phyloP scores from a whole-genome alignment of 345 rosid genomes.

The Hibiscus trionum region DNA sequence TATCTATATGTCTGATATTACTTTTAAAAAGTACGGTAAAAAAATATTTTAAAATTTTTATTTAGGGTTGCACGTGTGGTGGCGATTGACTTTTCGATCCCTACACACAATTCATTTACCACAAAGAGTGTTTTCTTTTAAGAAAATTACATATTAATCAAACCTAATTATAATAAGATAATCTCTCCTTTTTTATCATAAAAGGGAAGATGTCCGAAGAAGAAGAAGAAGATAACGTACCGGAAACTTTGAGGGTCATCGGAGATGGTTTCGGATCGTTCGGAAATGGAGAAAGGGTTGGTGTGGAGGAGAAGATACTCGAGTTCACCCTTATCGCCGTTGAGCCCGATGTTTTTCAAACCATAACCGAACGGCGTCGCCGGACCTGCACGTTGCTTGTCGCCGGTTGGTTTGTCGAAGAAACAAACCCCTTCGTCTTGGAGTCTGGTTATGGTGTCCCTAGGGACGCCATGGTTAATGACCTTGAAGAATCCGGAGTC shows the following conservation, averaged over 20 bases:
- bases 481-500: conserved; percentile 65
- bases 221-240: conserved; percentile 24
- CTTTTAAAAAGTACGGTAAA: too few relatives aligned
- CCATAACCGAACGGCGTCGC: conserved; percentile 93
- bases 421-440: conserved; percentile 53
- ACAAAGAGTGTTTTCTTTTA: too few relatives aligned
- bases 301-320: conserved; percentile 82
- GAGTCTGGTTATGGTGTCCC: conserved; percentile 32
- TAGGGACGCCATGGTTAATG: conserved; percentile 57
- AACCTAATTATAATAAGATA: background rate
- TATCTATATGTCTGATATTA: too few relatives aligned
- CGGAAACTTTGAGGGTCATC: conserved; percentile 62
- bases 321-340: conserved; percentile 85
- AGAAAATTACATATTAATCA: background rate
- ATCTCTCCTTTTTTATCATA: background rate
- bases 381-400: conserved; percentile 68
- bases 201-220: conserved; percentile 18
- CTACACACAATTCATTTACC: background rate
- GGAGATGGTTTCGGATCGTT: conserved; percentile 46
- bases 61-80: conserved; percentile 14
- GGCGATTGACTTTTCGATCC: background rate
- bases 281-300: conserved; percentile 44
- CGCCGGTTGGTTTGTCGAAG: conserved; percentile 47
- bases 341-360: conserved; percentile 72
- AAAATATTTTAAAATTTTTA: background rate